Base-by-base conservation (phyloP, 1,284 basidiomycete species). In the Ustilago cynodontis region DNA sequence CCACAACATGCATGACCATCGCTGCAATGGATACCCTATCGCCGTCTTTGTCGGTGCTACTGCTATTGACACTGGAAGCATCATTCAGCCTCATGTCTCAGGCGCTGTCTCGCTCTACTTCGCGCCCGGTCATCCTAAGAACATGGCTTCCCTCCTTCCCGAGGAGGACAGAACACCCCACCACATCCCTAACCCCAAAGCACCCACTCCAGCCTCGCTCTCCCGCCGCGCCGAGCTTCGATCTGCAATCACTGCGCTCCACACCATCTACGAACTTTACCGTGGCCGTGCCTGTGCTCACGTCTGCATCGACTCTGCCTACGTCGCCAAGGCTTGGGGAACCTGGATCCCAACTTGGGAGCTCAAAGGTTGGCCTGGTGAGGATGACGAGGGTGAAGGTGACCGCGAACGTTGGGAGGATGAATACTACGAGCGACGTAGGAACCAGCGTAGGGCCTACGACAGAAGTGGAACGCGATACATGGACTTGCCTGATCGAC, bases 251-350 rank as follows among this genome's bases (percentile, higher is more conserved):
- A 63, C 61, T 3, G 80, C 75, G 6, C 76, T 83, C 14, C 71
- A 78, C 49, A 61, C 66, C 29, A 65, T 78, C 57, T 75, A 77
- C 50, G 69, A 74, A 49, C 69, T 80, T 20, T 71, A 72, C 76
- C 71, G 58, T 31, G 76, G 65, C 28, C 65, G 63, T 20, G 74
- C 76, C 2, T 83, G 81, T 52, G 77, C 76, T 3, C 81, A 83
- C 58, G 63, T 83, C 28, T 83, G 81, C 68, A 79, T 83, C 47
- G 80, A 81, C 61, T 77, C 73, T 28, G 74, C 80, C 1, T 83
- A 83, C 65, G 78, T 81, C 16, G 81, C 81, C 64, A 83, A 83
- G 59, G 81, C 81, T 2, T 83, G 81, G 81, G 80, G 78, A 13
- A 71, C 73, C 9, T 83, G 81, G 81, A 83, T 83, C 29, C 81